Evolutionary conservation across 2,329 filamentous ascomycete species (phyloP).

Genomic region (Phyllosticta citrichinensis): DNA sequence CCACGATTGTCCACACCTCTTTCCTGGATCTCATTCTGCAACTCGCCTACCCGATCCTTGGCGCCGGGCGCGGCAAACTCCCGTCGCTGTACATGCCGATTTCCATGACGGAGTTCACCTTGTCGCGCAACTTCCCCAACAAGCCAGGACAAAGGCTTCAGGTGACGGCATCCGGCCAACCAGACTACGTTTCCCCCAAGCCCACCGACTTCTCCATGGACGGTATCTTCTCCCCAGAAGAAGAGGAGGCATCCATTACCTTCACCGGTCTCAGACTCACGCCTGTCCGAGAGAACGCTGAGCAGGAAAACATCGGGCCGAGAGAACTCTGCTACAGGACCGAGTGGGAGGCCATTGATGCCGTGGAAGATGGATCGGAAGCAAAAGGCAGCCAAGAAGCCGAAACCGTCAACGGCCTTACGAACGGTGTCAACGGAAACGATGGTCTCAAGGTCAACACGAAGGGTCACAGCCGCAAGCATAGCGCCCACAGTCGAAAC

Average conservation of each 20-base stretch:
- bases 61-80: conserved; percentile 1
- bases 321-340: conserved; percentile 6
- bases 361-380: background rate
- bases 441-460: background rate
- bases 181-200: background rate
- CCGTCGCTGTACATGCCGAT: conserved; percentile 7
- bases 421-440: background rate
- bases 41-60: conserved; percentile 6
- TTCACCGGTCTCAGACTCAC: background rate
- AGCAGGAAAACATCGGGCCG: background rate
- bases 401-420: background rate
- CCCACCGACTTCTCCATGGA: conserved; percentile 1
- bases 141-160: background rate
- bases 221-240: background rate
- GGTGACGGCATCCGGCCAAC: background rate
- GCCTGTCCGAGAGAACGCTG: background rate
- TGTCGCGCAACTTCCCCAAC: background rate
- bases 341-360: conserved; percentile 1
- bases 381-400: background rate
- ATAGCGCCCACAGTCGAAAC: background rate
- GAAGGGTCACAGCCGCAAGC: background rate
- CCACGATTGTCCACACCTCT: conserved; percentile 6
- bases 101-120: background rate
- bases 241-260: background rate
- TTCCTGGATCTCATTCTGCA: conserved; percentile 7